A percentile compares a stretch with the other conserved stretches of the same genome.
Evolutionary conservation across 2,329 filamentous ascomycete species (phyloP).

Genomic region (Epichloe hybrida): DNA sequence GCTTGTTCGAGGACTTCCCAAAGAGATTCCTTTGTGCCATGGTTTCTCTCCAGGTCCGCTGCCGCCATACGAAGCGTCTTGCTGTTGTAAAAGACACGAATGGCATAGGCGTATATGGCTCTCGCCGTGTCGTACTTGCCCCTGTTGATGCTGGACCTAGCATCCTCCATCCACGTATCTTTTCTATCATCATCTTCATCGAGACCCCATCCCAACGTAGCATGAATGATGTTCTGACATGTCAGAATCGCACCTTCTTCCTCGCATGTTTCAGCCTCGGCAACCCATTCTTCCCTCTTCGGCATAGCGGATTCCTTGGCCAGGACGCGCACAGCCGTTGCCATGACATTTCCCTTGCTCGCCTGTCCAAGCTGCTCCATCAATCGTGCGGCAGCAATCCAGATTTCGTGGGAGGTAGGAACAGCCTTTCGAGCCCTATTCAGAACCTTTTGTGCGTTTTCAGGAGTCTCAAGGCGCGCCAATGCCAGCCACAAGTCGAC

Average conservation of each 20-base stretch:
- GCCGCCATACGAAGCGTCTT: conserved; percentile 82
- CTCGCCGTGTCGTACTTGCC: conserved; percentile 81
- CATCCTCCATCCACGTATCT: conserved; percentile 92
- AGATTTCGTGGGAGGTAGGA: conserved; percentile 87
- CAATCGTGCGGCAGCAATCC: conserved; percentile 84
- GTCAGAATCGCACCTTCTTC: conserved; percentile 79
- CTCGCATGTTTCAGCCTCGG: conserved; percentile 88
- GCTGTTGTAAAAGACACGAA: conserved; percentile 80
- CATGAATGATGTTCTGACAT: conserved; percentile 77
- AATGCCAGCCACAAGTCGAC: conserved; percentile 92
- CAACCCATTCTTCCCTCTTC: conserved; percentile 93
- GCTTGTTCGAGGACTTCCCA: conserved; percentile 83
- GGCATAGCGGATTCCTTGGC: conserved; percentile 91
- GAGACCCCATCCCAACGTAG: conserved; percentile 83
- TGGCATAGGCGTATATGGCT: conserved; percentile 83
- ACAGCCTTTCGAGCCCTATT: conserved; percentile 91
- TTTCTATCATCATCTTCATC: conserved; percentile 96
- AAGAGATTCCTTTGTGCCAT: conserved; percentile 71
- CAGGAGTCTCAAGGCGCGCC: conserved; percentile 74
- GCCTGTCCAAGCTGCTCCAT: conserved; percentile 78
- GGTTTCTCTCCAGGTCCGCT: conserved; percentile 79
- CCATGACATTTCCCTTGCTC: conserved; percentile 81
- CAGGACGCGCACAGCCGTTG: conserved; percentile 76
- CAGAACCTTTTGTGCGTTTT: conserved; percentile 87
- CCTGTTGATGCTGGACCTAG: conserved; percentile 64